Evolutionary conservation across 2,329 filamentous ascomycete genomes (phyloP), one percentile per base, ranked within the genome.

Genomic region (Ophiocordyceps camponoti-saundersi): DNA sequence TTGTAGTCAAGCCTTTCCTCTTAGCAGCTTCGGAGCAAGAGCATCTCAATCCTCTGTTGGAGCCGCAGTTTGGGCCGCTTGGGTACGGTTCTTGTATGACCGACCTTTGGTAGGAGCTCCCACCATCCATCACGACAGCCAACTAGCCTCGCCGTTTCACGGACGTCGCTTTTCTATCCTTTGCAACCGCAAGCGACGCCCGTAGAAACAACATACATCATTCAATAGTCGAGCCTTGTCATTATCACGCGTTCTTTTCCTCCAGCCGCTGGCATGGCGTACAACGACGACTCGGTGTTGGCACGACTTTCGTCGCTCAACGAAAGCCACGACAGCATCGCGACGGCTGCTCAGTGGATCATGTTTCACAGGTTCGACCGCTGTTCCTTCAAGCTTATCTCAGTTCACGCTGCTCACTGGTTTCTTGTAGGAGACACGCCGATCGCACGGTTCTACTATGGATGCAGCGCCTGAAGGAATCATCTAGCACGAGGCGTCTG

Each of bases 301-400:
- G 87, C 90, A 47, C 95, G 95, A 70, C 81, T 98, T 47, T 93
- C 89, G 30, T 86, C 88, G 41, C 77, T 98, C 51, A 95, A 95
- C 65, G 93, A 98, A 67, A 94, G 88, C 12, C 90, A 98, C 63
- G 92, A 98, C 62, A 93, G 88, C 66, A 96, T 98, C 59, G 78
- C 94, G 50, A 90, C 86, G 34, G 89, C 94, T 51, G 88, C 92
- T 48, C 90, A 96, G 79, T 98, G 93, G 93, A 92, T 98, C 51
- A 93, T 98, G 83, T 98, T 98, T 63, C 90, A 98, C 67, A 83
- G 88, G 88, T 94, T 79, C 44, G 47, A 34, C 13, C 22, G 3
- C 23, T 11, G 36, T 20, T 12, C 18, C 6, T 3, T 10, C 2
- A 40, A 34, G 32, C 32, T 34, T 40, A 8, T 8, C 15, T 18